These are phyloP conservation scores for Candida sp. DNA, from an alignment of 1,139 yeast genomes.

Conservation along the genomic window DNA sequence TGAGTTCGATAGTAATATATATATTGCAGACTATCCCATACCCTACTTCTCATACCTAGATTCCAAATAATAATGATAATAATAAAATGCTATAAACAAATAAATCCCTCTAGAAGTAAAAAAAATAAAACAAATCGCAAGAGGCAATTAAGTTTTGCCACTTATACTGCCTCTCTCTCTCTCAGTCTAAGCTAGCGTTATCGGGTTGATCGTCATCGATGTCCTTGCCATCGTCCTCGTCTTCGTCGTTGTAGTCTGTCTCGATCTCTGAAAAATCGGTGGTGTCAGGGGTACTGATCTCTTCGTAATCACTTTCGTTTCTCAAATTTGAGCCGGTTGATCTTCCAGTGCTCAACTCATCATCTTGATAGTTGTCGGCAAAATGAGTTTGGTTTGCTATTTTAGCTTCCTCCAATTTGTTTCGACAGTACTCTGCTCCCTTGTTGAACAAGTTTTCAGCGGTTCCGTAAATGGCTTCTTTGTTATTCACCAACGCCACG, in stretches of 20 bases:
- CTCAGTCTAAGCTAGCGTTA: conserved; percentile 12
- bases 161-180: neutral
- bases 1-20: conserved; percentile 12
- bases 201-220: conserved; percentile 16
- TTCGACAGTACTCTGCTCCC: conserved; percentile 40
- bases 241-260: conserved; percentile 9
- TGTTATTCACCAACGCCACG: conserved; percentile 37
- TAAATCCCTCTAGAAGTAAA: neutral
- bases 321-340: conserved; percentile 13
- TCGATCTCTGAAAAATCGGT: conserved; percentile 13
- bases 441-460: conserved; percentile 36
- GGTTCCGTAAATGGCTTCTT: conserved; percentile 34
- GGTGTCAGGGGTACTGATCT: conserved; percentile 28
- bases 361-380: conserved; percentile 33
- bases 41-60: neutral
- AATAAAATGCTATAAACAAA: no score
- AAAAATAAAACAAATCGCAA: no score
- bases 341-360: conserved; percentile 17
- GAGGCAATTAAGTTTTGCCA: no score
- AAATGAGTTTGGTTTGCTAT: conserved; percentile 21
- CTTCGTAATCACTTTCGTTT: conserved; percentile 19
- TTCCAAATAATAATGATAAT: neutral
- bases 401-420: conserved; percentile 26
- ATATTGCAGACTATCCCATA: neutral
- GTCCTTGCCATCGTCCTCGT: conserved; percentile 15